These are phyloP conservation scores for Ogataea dorogensis DNA, from an alignment of 805 yeast species.

Conservation along the genomic window DNA sequence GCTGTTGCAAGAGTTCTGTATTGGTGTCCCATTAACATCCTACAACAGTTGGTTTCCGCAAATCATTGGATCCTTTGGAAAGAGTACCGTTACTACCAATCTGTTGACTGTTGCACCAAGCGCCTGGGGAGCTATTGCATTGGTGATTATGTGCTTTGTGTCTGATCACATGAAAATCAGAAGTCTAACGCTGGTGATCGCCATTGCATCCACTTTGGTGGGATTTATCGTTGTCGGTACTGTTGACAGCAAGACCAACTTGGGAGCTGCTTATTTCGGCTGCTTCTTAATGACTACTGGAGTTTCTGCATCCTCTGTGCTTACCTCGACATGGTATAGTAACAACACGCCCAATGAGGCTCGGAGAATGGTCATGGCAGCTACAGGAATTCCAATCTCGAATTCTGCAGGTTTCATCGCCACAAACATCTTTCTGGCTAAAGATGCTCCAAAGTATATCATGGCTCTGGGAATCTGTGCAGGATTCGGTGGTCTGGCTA, in stretches of 20 bases:
- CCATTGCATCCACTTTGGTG: constrained; percentile 39
- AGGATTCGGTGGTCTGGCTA: constrained; percentile 45
- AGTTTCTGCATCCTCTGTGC: constrained; percentile 46
- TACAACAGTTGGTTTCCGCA: constrained; percentile 51
- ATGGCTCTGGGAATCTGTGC: constrained; percentile 52
- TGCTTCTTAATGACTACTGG: constrained; percentile 45
- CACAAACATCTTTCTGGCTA: constrained; percentile 47
- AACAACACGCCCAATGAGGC: constrained; percentile 47
- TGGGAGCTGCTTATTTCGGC: constrained; percentile 25
- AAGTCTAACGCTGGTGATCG: constrained; percentile 38
- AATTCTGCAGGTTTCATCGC: constrained; percentile 58
- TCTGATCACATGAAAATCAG: constrained; percentile 42
- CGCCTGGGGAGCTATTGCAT: constrained; percentile 44
- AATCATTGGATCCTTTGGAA: constrained; percentile 38
- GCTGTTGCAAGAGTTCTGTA: constrained; percentile 42
- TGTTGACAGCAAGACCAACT: constrained; percentile 38
- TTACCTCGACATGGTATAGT: constrained; percentile 50
- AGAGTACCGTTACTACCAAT: constrained; percentile 41
- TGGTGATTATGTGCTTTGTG: constrained; percentile 38
- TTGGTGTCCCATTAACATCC: constrained; percentile 51
- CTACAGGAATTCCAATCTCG: constrained; percentile 53
- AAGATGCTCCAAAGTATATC: constrained; percentile 51
- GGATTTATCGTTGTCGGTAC: constrained; percentile 48
- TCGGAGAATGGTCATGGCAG: constrained; percentile 45
- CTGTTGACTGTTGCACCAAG: constrained; percentile 49